Conservation (phyloP, 164 flowering plant genomes). For the Annona squamosa region DNA sequence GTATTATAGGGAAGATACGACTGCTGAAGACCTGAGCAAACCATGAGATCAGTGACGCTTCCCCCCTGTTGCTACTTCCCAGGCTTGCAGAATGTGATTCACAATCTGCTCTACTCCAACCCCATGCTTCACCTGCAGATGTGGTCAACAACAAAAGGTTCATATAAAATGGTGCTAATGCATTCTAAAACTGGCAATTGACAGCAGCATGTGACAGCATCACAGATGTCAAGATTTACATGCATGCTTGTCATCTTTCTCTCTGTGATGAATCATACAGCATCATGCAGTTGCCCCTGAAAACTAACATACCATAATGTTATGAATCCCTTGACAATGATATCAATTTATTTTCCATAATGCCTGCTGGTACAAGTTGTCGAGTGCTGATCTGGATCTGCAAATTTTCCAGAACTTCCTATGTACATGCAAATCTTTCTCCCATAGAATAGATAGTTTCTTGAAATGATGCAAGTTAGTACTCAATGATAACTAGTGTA, state of each 20-base stretch:
- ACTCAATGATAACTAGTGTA: not conserved
- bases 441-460: not conserved
- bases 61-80: slow-evolving; percentile 75
- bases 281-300: not conserved
- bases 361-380: no score
- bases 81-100: slow-evolving; percentile 59
- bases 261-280: not conserved
- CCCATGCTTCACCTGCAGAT: slow-evolving; percentile 84
- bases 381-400: not conserved
- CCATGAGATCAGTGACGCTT: slow-evolving; percentile 39
- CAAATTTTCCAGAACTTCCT: not conserved
- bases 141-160: not conserved
- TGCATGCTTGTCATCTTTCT: not conserved
- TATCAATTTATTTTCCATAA: no score
- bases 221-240: no score
- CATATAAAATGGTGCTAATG: not conserved
- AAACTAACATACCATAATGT: not conserved
- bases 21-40: not conserved
- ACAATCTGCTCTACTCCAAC: slow-evolving; percentile 73
- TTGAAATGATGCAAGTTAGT: not conserved
- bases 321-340: not conserved
- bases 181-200: no score
- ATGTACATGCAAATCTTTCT: not conserved
- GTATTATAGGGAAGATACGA: not conserved
- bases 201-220: no score